Base-by-base conservation (phyloP, 345 rosid genomes). In the Lenwebbia sp. region DNA sequence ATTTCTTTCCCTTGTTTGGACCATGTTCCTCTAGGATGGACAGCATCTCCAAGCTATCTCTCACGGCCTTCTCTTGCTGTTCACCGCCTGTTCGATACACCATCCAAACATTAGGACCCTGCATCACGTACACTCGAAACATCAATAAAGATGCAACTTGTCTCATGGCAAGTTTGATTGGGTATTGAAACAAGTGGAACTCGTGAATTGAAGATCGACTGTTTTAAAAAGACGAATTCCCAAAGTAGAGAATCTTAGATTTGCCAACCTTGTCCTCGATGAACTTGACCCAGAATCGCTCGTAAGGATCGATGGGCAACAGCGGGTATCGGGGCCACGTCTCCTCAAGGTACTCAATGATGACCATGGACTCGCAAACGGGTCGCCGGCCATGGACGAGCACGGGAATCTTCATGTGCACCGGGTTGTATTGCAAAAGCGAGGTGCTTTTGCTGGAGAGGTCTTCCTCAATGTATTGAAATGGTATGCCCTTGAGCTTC, bases 391-490 rank as follows among this genome's bases (percentile, higher is more conserved):
- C 84, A 84, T 91, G 93, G 44, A 90, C 83, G 3, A 91, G 90
- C 21, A 91, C 89, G n/a, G 92, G 92, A 54, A 91, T 83, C 62
- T 88, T 90, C 87, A 83, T 85, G 78, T 89, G 76, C 19, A 89
- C 84, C 5, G 91, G 93, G 41, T 90, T 90, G 83, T 84, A 76
- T 26, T 76, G 54, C 57, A 91, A 85, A 30, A 91, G 87, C 54
- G 83, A 51, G 4, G 74, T 54, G 60, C 91, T 88, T 81, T 91
- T 90, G 86, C 83, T 75, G 54, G 28, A 15, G 6, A 91, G 86
- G 74, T 88, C 89, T 88, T 90, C 88, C 33, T 88, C 90, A 28
- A 87, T 23, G 74, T 87, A 86, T 13, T 87, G 83, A 75, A 78
- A 91, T 17, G 85, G 53, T 65, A 90, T 78, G 62, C 90, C 90